Percentiles rank a stretch among this genome's conserved stretches.
phyloP scores from a whole-genome alignment of 441 rosid genomes.

The Biscutella laevigata region DNA sequence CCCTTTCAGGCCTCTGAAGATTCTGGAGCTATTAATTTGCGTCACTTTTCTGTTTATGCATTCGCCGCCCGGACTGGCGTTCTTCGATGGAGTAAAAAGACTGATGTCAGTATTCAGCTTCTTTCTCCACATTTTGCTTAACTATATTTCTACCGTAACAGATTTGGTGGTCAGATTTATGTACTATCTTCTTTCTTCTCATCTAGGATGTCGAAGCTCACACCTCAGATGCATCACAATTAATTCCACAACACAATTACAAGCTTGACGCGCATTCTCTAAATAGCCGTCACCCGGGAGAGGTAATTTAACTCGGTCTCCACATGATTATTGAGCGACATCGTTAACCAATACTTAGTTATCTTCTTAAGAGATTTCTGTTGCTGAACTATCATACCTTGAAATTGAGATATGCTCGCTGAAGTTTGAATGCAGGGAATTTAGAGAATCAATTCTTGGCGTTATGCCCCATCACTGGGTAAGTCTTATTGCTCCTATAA shows the following conservation, averaged over 20 bases:
- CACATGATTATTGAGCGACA: background rate
- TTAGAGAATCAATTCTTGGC: constrained; percentile 89
- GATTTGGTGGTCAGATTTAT: constrained; percentile 4
- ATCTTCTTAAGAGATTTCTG: background rate
- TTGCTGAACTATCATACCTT: background rate
- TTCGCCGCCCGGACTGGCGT: constrained; percentile 73
- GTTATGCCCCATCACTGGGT: constrained; percentile 99
- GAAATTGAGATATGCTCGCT: constrained; percentile 31
- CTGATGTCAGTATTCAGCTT: constrained; percentile 49
- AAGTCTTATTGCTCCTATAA: constrained; percentile 18
- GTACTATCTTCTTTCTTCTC: constrained; percentile 21
- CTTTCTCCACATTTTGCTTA: background rate
- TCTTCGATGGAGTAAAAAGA: constrained; percentile 81
- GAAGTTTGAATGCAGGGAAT: constrained; percentile 94
- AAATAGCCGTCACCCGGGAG: constrained; percentile 86
- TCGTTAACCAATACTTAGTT: background rate
- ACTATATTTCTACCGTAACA: background rate
- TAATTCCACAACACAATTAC: constrained; percentile 96
- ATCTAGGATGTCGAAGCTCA: constrained; percentile 69
- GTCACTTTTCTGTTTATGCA: constrained; percentile 91
- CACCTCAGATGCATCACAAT: constrained; percentile 62
- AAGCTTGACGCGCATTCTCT: constrained; percentile 87
- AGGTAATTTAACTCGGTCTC: constrained; percentile 40
- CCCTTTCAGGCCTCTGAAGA: constrained; percentile 62
- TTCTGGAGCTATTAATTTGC: constrained; percentile 63